Percentiles rank a stretch among this genome's conserved stretches.
These are phyloP conservation scores for Cercospora zeina DNA, from an alignment of 2,329 filamentous ascomycete species.

Conservation along the genomic window DNA sequence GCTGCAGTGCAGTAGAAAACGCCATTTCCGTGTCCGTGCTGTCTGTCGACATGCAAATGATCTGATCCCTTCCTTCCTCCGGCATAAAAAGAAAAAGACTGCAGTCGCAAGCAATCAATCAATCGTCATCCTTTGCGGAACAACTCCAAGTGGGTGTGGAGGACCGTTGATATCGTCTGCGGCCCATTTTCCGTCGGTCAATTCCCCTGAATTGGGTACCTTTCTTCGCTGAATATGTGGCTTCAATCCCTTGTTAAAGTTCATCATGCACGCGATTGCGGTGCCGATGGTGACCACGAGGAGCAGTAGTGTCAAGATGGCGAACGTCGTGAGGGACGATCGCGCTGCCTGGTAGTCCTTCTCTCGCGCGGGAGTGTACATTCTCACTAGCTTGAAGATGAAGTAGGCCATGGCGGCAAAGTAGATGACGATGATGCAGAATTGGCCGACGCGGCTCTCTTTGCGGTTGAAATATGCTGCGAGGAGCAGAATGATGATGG, in stretches of 20 bases:
- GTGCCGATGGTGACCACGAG: constrained; percentile 87
- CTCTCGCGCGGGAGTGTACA: constrained; percentile 65
- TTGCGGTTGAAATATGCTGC: constrained; percentile 82
- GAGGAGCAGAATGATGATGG: constrained; percentile 80
- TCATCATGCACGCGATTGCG: constrained; percentile 81
- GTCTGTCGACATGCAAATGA: constrained; percentile 6
- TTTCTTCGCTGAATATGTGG: constrained; percentile 65
- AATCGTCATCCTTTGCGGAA: constrained; percentile 49
- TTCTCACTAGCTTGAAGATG: constrained; percentile 95
- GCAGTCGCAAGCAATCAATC: constrained; percentile 33
- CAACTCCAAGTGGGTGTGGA: constrained; percentile 36
- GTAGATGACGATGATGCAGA: constrained; percentile 75
- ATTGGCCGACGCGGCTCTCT: constrained; percentile 79
- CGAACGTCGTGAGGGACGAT: constrained; percentile 87
- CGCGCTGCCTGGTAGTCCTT: constrained; percentile 73
- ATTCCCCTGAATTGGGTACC: constrained; percentile 26
- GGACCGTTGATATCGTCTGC: constrained; percentile 31
- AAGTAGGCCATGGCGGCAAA: constrained; percentile 91
- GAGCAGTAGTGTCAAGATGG: constrained; percentile 84
- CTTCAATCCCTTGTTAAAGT: constrained; percentile 89
- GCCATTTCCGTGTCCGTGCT: background rate
- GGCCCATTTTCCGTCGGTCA: constrained; percentile 28
- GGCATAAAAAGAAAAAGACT: background rate
- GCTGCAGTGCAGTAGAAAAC: background rate
- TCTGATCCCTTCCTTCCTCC: background rate